phyloP scores from a whole-genome alignment of 1,139 yeast genomes.

The Protomyces inouyei region DNA sequence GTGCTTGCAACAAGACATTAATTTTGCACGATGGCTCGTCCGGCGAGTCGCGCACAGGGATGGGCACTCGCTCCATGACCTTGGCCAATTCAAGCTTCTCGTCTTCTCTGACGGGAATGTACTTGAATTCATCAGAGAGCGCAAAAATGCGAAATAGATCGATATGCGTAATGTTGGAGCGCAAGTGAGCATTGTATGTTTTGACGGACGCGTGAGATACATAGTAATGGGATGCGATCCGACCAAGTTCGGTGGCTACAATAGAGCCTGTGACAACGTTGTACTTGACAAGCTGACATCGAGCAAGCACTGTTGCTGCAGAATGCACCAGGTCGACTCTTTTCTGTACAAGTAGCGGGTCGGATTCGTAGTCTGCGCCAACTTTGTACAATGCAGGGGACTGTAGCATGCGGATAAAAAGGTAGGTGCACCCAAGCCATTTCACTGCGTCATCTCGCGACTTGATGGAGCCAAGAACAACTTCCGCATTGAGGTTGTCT shows the following conservation, averaged over 20 bases:
- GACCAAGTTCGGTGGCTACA: conserved; percentile 69
- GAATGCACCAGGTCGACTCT: conserved; percentile 70
- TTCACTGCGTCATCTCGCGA: conserved; percentile 60
- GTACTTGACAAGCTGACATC: conserved; percentile 53
- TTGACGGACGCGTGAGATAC: conserved; percentile 68
- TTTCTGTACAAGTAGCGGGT: conserved; percentile 48
- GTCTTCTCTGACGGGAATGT: conserved; percentile 78
- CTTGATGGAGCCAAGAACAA: conserved; percentile 65
- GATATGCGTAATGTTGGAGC: conserved; percentile 57
- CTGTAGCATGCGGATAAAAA: conserved; percentile 71
- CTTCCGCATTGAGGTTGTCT: conserved; percentile 80
- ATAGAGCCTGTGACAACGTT: conserved; percentile 49
- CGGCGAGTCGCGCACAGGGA: conserved; percentile 71
- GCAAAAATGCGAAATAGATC: conserved; percentile 77
- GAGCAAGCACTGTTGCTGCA: conserved; percentile 57
- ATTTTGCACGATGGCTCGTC: conserved; percentile 75
- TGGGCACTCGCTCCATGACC: conserved; percentile 70
- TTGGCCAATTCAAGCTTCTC: conserved; percentile 74
- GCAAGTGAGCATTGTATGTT: conserved; percentile 55
- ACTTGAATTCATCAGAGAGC: conserved; percentile 76
- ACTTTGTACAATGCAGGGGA: conserved; percentile 73
- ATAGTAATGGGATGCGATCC: conserved; percentile 81
- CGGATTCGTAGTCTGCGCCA: conserved; percentile 60
- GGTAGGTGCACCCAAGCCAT: conserved; percentile 78
- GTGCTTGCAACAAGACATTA: conserved; percentile 74